Percentiles rank a stretch among this genome's conserved stretches.
These are phyloP conservation scores for Monilinia polystroma DNA, from an alignment of 2,329 filamentous ascomycete genomes.

Conservation along the genomic window DNA sequence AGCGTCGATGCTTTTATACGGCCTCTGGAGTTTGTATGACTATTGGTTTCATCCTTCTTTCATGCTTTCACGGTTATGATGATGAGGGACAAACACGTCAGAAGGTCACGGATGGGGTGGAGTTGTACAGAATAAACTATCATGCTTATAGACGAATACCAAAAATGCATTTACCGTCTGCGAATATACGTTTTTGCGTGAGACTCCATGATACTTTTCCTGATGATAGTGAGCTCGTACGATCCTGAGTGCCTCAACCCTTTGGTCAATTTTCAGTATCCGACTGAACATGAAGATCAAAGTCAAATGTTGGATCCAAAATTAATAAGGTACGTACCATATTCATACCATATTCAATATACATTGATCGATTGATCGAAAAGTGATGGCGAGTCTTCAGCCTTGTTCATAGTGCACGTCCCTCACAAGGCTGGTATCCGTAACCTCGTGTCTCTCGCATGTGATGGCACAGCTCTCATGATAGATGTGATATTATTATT, in stretches of 20 bases:
- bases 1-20: conserved; percentile 11
- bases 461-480: conserved; percentile 11
- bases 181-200: neutral
- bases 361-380: neutral
- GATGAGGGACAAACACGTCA: conserved; percentile 16
- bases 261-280: no score
- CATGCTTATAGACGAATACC: conserved; percentile 21
- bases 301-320: no score
- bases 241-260: neutral
- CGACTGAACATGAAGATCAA: no score
- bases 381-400: conserved; percentile 1
- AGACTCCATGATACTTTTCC: neutral
- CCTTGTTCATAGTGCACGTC: conserved; percentile 16
- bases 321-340: neutral
- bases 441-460: conserved; percentile 19
- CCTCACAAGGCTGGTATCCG: conserved; percentile 12
- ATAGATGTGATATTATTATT: neutral
- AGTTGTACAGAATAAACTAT: conserved; percentile 14
- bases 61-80: conserved; percentile 20
- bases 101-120: conserved; percentile 14
- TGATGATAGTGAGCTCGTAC: neutral
- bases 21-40: conserved; percentile 7
- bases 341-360: neutral
- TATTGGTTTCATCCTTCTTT: conserved; percentile 11
- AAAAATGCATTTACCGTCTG: conserved; percentile 2